A percentile compares a stretch with the other conserved stretches of the same genome.
Evolutionary conservation across 345 rosid genomes (phyloP).

Genomic region (Salix viminalis): DNA sequence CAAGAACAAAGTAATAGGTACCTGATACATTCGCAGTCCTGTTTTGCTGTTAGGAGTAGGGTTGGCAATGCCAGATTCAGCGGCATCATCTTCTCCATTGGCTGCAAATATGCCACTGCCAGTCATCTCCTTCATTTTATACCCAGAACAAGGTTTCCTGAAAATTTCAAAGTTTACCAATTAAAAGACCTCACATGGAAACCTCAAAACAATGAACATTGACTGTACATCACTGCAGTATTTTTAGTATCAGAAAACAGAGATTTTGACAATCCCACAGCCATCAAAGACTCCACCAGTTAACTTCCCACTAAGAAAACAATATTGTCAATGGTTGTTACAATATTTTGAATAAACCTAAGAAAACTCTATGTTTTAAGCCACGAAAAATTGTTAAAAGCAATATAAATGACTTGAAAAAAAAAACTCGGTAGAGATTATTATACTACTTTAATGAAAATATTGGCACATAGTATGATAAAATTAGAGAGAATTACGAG

Average conservation of each 20-base stretch:
- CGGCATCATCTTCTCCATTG: conserved; percentile 45
- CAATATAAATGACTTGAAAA: background rate
- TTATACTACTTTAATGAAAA: background rate
- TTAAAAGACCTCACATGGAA: conserved; percentile 7
- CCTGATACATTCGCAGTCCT: conserved; percentile 83
- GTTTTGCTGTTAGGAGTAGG: conserved; percentile 50
- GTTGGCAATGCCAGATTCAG: conserved; percentile 49
- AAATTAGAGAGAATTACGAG: background rate
- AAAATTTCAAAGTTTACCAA: conserved; percentile 6
- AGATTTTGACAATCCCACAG: background rate
- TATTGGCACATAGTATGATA: background rate
- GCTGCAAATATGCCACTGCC: conserved; percentile 90
- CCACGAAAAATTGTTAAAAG: background rate
- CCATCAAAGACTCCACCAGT: background rate
- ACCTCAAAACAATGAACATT: background rate
- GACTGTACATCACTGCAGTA: background rate
- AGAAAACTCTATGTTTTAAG: background rate
- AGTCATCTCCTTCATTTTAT: conserved; percentile 88
- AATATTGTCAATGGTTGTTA: background rate
- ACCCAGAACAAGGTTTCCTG: conserved; percentile 94
- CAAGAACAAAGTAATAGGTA: background rate
- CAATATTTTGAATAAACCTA: background rate
- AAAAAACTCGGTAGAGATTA: background rate
- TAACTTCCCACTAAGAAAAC: background rate
- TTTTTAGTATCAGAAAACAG: background rate